Conservation (phyloP, 2,329 filamentous ascomycete species). For the Fusarium acutatum region DNA sequence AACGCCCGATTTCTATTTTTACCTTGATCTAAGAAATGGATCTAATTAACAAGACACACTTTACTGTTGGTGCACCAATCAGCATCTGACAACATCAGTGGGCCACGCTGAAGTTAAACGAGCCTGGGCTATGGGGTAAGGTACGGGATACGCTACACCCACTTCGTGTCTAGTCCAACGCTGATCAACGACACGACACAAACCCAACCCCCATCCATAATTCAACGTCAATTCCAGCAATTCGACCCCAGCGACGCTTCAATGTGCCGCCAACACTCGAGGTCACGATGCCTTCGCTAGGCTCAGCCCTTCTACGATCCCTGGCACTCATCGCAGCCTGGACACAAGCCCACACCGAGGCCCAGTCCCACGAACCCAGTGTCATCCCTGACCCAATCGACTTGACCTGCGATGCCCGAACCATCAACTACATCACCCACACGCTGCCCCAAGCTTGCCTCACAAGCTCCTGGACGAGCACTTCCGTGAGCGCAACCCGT, state of each 20-base stretch:
- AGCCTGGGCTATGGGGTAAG: background rate
- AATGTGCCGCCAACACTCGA: conserved; percentile 20
- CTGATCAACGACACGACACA: conserved; percentile 20
- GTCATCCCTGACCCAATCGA: conserved; percentile 3
- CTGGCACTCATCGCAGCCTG: conserved; percentile 15
- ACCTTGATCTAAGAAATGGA: background rate
- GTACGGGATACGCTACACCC: background rate
- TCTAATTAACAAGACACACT: background rate
- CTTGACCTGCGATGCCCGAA: conserved; percentile 61
- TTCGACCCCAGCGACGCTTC: conserved; percentile 10
- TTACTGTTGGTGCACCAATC: conserved; percentile 3
- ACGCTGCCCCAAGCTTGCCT: conserved; percentile 80
- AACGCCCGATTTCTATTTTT: background rate
- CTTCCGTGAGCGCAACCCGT: conserved; percentile 49
- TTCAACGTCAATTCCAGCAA: background rate
- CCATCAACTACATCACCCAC: conserved; percentile 85
- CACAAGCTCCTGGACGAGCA: conserved; percentile 65
- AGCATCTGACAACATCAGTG: conserved; percentile 1
- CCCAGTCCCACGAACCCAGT: conserved; percentile 3
- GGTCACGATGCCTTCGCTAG: conserved; percentile 33
- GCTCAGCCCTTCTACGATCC: conserved; percentile 12
- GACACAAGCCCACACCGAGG: conserved; percentile 4
- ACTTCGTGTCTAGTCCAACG: conserved; percentile 14
- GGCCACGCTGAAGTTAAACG: conserved; percentile 8
- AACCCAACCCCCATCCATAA: conserved; percentile 14